Evolutionary conservation across 2,329 filamentous ascomycete species (phyloP).

Genomic region (Neonectria punicea): DNA sequence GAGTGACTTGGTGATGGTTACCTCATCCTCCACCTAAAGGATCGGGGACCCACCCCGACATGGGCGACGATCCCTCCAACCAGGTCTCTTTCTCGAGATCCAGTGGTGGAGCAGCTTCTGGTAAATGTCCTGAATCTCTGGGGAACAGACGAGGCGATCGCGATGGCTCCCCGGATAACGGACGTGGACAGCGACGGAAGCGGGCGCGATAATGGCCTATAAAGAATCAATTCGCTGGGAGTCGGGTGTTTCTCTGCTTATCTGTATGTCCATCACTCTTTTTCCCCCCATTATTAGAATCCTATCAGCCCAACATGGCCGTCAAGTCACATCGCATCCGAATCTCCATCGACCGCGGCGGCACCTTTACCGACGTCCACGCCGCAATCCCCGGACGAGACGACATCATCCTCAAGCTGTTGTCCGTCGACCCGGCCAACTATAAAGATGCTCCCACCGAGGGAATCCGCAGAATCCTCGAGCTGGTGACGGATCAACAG

Average conservation of each 20-base stretch:
- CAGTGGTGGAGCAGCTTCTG: not conserved
- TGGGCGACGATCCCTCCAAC: not conserved
- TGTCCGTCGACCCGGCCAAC: constrained; percentile 71
- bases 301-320: constrained; percentile 23
- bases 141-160: not conserved
- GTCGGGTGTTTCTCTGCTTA: too few species aligned
- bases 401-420: constrained; percentile 41
- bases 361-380: constrained; percentile 44
- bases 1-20: too few species aligned
- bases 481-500: constrained; percentile 45
- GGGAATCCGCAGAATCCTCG: constrained; percentile 67
- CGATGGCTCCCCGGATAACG: not conserved
- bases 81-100: not conserved
- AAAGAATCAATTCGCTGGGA: not conserved
- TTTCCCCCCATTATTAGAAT: not conserved
- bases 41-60: not conserved
- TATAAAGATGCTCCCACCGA: constrained; percentile 80
- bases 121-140: not conserved
- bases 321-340: constrained; percentile 36
- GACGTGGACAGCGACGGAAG: not conserved
- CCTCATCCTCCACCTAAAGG: not conserved
- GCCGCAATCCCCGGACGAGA: constrained; percentile 36
- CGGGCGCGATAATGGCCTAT: not conserved
- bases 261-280: not conserved
- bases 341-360: constrained; percentile 44